A percentile compares a stretch with the other conserved stretches of the same genome.
Evolutionary conservation across 768 basidiomycete genomes (phyloP).

Genomic region (Lactarius vividus): DNA sequence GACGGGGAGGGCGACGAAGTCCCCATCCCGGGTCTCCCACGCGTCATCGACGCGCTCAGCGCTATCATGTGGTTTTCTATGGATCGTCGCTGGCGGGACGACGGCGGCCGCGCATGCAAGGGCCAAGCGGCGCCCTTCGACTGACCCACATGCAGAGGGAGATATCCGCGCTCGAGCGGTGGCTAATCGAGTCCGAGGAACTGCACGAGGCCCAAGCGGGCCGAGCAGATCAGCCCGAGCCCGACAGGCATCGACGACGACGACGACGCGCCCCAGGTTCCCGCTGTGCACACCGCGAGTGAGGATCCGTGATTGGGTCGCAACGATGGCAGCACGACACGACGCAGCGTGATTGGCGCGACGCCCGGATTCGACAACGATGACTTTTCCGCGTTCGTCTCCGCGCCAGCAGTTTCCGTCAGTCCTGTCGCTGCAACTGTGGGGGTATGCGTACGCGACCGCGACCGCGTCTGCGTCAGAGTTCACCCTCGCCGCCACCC

Average conservation of each 20-base stretch:
- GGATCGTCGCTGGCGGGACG: slow-evolving; percentile 39
- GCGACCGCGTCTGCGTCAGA: not conserved
- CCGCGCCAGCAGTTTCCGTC: slow-evolving; percentile 42
- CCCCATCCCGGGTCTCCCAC: slow-evolving; percentile 47
- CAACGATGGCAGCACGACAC: no score
- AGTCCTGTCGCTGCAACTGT: not conserved
- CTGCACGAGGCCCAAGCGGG: slow-evolving; percentile 28
- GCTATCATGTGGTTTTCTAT: slow-evolving; percentile 90
- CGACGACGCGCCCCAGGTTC: slow-evolving; percentile 10
- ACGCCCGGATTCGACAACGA: slow-evolving; percentile 65
- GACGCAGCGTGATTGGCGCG: slow-evolving; percentile 10
- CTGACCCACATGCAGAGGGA: slow-evolving; percentile 43
- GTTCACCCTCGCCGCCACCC: slow-evolving; percentile 3
- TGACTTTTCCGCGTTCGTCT: slow-evolving; percentile 74
- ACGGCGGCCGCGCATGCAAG: slow-evolving; percentile 30
- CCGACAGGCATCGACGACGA: not conserved
- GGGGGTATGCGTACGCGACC: no score
- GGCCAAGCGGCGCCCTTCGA: slow-evolving; percentile 32
- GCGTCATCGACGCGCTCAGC: slow-evolving; percentile 75
- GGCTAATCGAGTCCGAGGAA: slow-evolving; percentile 55
- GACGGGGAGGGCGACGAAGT: slow-evolving; percentile 2
- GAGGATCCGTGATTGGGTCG: slow-evolving; percentile 27
- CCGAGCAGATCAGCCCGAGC: no score
- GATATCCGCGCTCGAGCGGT: slow-evolving; percentile 57
- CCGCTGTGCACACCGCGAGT: not conserved